phyloP scores from a whole-genome alignment of 352 stramenopile genomes.

The Phytophthora cactorum region DNA sequence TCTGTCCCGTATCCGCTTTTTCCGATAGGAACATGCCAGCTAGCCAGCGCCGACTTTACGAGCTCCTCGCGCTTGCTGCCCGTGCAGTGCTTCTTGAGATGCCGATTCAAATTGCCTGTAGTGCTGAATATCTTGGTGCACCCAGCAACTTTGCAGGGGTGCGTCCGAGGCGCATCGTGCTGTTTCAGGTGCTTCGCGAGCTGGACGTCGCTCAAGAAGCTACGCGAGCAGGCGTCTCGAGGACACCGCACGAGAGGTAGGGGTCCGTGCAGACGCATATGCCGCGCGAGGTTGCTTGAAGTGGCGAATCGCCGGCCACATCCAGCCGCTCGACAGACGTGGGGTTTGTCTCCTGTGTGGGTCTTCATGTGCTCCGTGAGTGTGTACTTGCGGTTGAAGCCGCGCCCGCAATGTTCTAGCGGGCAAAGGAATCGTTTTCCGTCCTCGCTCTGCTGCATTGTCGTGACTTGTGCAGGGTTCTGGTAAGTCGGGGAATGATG shows the following conservation, averaged over 20 bases:
- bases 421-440: constrained; percentile 37
- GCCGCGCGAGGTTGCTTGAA: constrained; percentile 63
- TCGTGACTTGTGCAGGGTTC: constrained; percentile 7
- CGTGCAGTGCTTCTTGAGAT: constrained; percentile 43
- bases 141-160: constrained; percentile 26
- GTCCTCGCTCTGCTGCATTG: constrained; percentile 19
- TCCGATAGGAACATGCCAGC: constrained; percentile 5
- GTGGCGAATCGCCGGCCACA: constrained; percentile 65
- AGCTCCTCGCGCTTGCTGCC: constrained; percentile 23
- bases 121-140: constrained; percentile 71
- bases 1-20: constrained; percentile 21
- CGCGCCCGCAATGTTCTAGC: constrained; percentile 23
- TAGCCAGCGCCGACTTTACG: constrained; percentile 10
- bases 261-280: constrained; percentile 56
- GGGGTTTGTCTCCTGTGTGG: constrained; percentile 60
- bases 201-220: constrained; percentile 50
- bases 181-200: constrained; percentile 54
- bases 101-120: constrained; percentile 63
- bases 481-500: constrained; percentile 26
- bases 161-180: constrained; percentile 39
- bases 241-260: constrained; percentile 43
- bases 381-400: constrained; percentile 63
- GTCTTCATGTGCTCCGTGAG: constrained; percentile 69
- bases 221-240: constrained; percentile 30
- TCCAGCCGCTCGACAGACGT: constrained; percentile 39